Evolutionary conservation across 1,284 basidiomycete genomes (phyloP).

Genomic region (Ceratorhiza oryzae-sativae): DNA sequence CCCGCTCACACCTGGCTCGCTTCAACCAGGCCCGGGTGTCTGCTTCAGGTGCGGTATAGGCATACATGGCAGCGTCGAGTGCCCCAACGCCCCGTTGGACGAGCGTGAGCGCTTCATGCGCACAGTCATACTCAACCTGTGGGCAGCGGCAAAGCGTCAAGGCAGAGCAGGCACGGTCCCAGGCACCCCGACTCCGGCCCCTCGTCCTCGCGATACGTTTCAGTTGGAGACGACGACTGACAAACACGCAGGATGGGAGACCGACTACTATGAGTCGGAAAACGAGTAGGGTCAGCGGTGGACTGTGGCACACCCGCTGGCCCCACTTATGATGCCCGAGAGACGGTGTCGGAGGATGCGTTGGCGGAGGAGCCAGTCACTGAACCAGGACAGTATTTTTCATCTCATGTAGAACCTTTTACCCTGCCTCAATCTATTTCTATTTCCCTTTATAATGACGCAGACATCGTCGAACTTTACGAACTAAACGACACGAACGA

Average conservation of each 20-base stretch:
- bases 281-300: conserved; percentile 16
- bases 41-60: not conserved
- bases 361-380: not conserved
- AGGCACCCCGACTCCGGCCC: not conserved
- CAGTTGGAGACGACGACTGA: not conserved
- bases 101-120: not conserved
- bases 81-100: conserved; percentile 11
- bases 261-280: conserved; percentile 18
- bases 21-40: not conserved
- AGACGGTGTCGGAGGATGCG: not conserved
- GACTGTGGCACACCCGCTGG: conserved; percentile 8
- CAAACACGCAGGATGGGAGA: not conserved
- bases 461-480: conserved; percentile 6
- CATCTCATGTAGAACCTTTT: not conserved
- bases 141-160: not conserved
- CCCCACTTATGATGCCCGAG: not conserved
- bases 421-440: not conserved
- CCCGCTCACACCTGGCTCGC: conserved; percentile 5
- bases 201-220: not conserved
- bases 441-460: not conserved
- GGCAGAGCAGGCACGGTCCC: not conserved
- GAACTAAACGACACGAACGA: not conserved
- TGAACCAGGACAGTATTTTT: conserved; percentile 8
- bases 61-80: not conserved
- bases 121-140: not conserved